These are phyloP conservation scores for Suhomyces faveliae DNA, from an alignment of 805 yeast species.

Conservation along the genomic window DNA sequence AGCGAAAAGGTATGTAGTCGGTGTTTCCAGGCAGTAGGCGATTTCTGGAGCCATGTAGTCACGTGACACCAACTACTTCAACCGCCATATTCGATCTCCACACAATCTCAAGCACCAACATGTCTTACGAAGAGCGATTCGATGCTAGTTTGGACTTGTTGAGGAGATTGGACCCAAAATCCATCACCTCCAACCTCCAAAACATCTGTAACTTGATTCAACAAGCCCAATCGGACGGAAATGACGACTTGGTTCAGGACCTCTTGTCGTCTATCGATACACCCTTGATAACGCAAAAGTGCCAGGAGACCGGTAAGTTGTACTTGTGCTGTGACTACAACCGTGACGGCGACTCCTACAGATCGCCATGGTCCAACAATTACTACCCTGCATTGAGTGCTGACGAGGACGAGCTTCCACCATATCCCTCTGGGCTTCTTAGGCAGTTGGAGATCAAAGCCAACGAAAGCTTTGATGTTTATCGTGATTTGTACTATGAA, in stretches of 20 bases:
- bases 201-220: slow-evolving; percentile 37
- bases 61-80: neutral
- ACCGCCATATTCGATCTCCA: neutral
- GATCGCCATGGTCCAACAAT: slow-evolving; percentile 87
- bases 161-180: slow-evolving; percentile 41
- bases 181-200: slow-evolving; percentile 31
- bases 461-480: slow-evolving; percentile 88
- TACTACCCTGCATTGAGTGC: slow-evolving; percentile 49
- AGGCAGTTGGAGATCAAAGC: slow-evolving; percentile 77
- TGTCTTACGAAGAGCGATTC: slow-evolving; percentile 34
- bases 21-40: no score
- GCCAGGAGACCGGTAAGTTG: slow-evolving; percentile 57
- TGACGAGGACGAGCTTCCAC: slow-evolving; percentile 58
- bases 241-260: slow-evolving; percentile 77
- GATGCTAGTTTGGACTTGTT: slow-evolving; percentile 30
- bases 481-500: slow-evolving; percentile 91
- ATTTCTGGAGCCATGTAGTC: no score
- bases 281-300: slow-evolving; percentile 60
- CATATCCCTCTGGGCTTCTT: slow-evolving; percentile 64
- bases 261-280: slow-evolving; percentile 82
- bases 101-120: slow-evolving; percentile 1
- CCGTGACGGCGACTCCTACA: slow-evolving; percentile 87
- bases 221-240: slow-evolving; percentile 16
- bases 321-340: slow-evolving; percentile 90
- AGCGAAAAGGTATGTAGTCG: no score